phyloP scores from a whole-genome alignment of 495 filamentous ascomycete genomes.

The Annulohypoxylon bovei region DNA sequence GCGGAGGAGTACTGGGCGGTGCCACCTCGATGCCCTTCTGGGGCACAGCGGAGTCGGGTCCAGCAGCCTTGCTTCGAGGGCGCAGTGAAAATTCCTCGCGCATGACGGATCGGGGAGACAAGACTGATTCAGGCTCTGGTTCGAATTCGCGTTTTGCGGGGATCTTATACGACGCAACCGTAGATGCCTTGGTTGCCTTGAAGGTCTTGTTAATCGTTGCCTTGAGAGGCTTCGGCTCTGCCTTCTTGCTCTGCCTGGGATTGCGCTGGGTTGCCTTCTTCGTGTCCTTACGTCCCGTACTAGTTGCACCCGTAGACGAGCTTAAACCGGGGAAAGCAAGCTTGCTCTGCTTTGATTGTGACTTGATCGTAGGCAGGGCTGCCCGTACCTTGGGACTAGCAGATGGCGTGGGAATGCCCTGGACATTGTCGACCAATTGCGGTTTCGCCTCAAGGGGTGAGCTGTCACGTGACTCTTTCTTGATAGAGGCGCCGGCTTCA shows the following conservation, averaged over 20 bases:
- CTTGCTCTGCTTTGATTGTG: slow-evolving; percentile 52
- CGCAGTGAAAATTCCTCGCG: slow-evolving; percentile 46
- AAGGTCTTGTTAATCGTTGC: slow-evolving; percentile 53
- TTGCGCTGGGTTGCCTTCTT: slow-evolving; percentile 50
- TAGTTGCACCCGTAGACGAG: slow-evolving; percentile 14
- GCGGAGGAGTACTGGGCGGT: slow-evolving; percentile 38
- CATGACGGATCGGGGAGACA: slow-evolving; percentile 34
- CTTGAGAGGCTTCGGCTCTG: slow-evolving; percentile 47
- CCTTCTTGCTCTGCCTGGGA: slow-evolving; percentile 52
- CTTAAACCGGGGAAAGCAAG: slow-evolving; percentile 43
- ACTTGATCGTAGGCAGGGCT: slow-evolving; percentile 52
- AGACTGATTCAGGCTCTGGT: slow-evolving; percentile 6
- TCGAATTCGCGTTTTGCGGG: slow-evolving; percentile 35
- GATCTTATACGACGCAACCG: slow-evolving; percentile 28
- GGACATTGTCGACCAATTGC: slow-evolving; percentile 42
- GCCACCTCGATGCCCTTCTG: slow-evolving; percentile 11
- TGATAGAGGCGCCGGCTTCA: slow-evolving; percentile 34
- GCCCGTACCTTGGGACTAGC: slow-evolving; percentile 64
- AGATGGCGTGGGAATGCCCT: slow-evolving; percentile 72
- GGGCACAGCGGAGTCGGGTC: background rate
- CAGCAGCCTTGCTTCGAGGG: slow-evolving; percentile 33
- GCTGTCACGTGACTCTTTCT: slow-evolving; percentile 35
- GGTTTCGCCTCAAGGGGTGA: slow-evolving; percentile 48
- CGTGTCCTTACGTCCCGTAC: slow-evolving; percentile 14
- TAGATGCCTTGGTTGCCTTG: slow-evolving; percentile 52